Base-by-base conservation (phyloP, 1,139 yeast species). In the Yamadazyma oceani region DNA sequence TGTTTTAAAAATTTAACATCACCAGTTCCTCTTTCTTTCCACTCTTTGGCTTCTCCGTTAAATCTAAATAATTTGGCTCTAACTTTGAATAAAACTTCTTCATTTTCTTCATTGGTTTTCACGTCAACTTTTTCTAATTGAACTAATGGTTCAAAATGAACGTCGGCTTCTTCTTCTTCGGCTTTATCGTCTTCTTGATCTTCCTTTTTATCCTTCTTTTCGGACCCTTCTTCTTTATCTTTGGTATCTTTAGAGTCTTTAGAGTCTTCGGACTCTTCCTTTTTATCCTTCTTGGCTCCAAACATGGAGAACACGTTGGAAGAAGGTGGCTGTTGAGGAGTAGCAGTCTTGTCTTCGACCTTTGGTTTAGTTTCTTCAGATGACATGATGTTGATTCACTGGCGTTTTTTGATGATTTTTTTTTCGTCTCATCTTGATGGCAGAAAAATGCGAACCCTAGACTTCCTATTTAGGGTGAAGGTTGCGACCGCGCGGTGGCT, bases 21-120 rank as follows among this genome's bases (percentile, higher is more conserved):
- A 55, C 98, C 99, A 32, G 97, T 89, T 53, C 98, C 98, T 74
- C 98, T 86, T 75, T 94, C 99, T 68, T 94, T 92, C 98, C 99
- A 92, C 70, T 92, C 98, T 59, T 87, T 86, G 42, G 82, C 61
- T 47, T 84, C 89, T 44, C 74, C 75, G 58, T 84, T 86, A 73
- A 84, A 92, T 67, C 89, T 84, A 76, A 92, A 92, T 60, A 92
- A 76, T 70, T 92, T 94, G 53, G 99, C 97, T 62, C 98, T 77
- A 39, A 83, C 89, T 62, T 92, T 92, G 72, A 73, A 85, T 50
- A 85, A 64, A 22, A 85, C 90, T 45, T 88, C 95, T 72, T 92
- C 98, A 48, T 89, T 79, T 69, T 92, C 98, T 70, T 92, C 98
- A 67, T 89, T 87, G 55, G 97, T 90, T 73, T 89, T 90, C 50